Conservation (phyloP, 352 stramenopile species). For the Globisporangium cederbergense region DNA sequence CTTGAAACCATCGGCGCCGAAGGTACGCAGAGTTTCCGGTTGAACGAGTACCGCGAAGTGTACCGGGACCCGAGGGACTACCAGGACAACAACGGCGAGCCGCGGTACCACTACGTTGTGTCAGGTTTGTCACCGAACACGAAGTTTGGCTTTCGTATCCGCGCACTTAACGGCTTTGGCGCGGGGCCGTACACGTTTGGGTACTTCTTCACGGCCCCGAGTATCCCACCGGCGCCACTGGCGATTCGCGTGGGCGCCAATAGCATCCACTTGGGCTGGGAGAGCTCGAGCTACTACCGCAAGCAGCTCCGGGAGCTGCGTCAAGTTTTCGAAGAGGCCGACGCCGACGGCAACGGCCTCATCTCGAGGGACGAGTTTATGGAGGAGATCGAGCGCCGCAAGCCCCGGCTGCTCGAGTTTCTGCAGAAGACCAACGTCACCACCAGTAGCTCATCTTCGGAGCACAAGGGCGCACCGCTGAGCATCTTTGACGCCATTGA, state of each 20-base stretch:
- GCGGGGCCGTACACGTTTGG: slow-evolving; percentile 81
- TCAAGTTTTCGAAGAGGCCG: slow-evolving; percentile 77
- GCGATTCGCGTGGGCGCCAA: slow-evolving; percentile 59
- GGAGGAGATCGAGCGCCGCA: slow-evolving; percentile 77
- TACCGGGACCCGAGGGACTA: slow-evolving; percentile 87
- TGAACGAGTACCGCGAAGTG: slow-evolving; percentile 79
- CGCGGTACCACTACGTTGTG: slow-evolving; percentile 73
- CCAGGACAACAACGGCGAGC: slow-evolving; percentile 71
- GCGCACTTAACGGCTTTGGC: slow-evolving; percentile 90
- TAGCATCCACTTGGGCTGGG: slow-evolving; percentile 77
- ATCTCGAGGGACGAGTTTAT: slow-evolving; percentile 86
- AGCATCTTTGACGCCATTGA: slow-evolving; percentile 90
- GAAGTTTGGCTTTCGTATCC: slow-evolving; percentile 88
- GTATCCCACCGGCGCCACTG: slow-evolving; percentile 61
- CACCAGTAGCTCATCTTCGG: not conserved
- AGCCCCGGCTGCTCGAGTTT: slow-evolving; percentile 71
- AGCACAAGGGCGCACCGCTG: slow-evolving; percentile 25
- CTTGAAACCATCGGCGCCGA: slow-evolving; percentile 78
- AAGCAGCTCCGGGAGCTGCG: slow-evolving; percentile 70
- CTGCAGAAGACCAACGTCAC: slow-evolving; percentile 52
- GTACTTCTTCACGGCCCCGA: slow-evolving; percentile 83
- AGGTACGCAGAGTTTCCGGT: slow-evolving; percentile 55
- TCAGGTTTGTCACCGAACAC: slow-evolving; percentile 75
- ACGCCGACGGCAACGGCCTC: slow-evolving; percentile 63
- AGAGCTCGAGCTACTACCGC: slow-evolving; percentile 62